Evolutionary conservation across 306 rosid genomes (phyloP).

Genomic region (Prunus campanulata): DNA sequence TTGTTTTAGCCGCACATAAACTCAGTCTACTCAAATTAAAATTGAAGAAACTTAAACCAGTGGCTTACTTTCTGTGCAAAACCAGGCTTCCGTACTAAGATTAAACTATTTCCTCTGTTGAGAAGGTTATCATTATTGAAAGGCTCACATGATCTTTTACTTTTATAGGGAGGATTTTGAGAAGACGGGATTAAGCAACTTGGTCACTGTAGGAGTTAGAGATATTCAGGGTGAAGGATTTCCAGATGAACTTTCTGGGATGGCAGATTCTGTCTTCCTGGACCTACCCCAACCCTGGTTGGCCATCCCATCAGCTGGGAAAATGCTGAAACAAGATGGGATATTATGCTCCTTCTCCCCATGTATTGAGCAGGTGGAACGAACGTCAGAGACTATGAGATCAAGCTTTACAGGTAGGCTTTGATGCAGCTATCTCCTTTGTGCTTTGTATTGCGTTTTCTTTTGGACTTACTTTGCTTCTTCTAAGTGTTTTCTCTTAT

Average conservation of each 20-base stretch:
- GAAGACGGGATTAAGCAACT: conserved; percentile 69
- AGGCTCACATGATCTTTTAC: conserved; percentile 9
- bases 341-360: conserved; percentile 81
- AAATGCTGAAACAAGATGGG: conserved; percentile 69
- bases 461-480: not conserved
- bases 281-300: conserved; percentile 96
- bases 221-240: conserved; percentile 90
- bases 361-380: conserved; percentile 78
- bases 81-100: not conserved
- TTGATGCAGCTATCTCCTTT: not conserved
- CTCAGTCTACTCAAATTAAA: not conserved
- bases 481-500: not conserved
- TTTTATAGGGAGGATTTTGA: conserved; percentile 73
- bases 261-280: conserved; percentile 70
- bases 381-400: conserved; percentile 61
- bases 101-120: not conserved
- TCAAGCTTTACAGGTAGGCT: conserved; percentile 59
- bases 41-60: not conserved
- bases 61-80: not conserved
- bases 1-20: not conserved
- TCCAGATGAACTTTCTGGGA: conserved; percentile 57
- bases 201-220: conserved; percentile 69
- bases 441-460: not conserved
- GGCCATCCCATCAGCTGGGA: conserved; percentile 75
- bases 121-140: not conserved